Conservation (phyloP, 345 rosid genomes). For the Erysimum cheiranthoides region DNA sequence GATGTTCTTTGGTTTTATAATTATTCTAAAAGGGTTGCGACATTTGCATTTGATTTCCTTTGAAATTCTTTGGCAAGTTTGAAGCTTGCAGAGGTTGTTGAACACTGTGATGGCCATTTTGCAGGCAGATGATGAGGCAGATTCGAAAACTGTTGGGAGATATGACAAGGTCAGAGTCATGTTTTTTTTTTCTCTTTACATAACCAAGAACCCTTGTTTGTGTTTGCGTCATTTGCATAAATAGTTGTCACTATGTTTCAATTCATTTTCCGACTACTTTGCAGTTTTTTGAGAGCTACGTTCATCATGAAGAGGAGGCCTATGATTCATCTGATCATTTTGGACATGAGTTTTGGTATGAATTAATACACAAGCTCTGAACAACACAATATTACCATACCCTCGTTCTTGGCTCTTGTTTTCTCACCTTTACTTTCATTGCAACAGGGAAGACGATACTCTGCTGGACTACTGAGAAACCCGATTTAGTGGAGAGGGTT, state of each 20-base stretch:
- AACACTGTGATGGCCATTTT: slow-evolving; percentile 22
- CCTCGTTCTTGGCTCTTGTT: slow-evolving; percentile 21
- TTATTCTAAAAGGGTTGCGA: not conserved
- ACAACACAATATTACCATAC: not conserved
- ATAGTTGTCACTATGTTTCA: not conserved
- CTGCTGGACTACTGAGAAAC: slow-evolving; percentile 16
- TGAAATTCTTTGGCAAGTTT: not conserved
- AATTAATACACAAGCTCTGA: slow-evolving; percentile 16
- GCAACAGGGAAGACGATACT: slow-evolving; percentile 39
- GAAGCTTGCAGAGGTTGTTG: slow-evolving; percentile 25
- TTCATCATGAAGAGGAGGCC: slow-evolving; percentile 28
- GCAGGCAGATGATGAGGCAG: slow-evolving; percentile 53
- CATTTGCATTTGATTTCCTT: slow-evolving; percentile 5
- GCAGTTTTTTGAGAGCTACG: slow-evolving; percentile 38
- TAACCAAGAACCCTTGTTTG: not conserved
- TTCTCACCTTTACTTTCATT: slow-evolving; percentile 30
- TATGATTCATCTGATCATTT: slow-evolving; percentile 36
- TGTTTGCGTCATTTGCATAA: not conserved
- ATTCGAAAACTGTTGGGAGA: slow-evolving; percentile 46
- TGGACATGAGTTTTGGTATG: slow-evolving; percentile 35
- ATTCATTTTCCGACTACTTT: slow-evolving; percentile 2
- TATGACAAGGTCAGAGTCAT: slow-evolving; percentile 44
- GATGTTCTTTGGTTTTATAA: not conserved
- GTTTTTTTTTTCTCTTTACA: not conserved
- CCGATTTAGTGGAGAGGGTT: not conserved